A percentile compares a stretch with the other conserved stretches of the same genome.
Conservation (phyloP, 306 rosid genomes). For the Sophora flavescens region DNA sequence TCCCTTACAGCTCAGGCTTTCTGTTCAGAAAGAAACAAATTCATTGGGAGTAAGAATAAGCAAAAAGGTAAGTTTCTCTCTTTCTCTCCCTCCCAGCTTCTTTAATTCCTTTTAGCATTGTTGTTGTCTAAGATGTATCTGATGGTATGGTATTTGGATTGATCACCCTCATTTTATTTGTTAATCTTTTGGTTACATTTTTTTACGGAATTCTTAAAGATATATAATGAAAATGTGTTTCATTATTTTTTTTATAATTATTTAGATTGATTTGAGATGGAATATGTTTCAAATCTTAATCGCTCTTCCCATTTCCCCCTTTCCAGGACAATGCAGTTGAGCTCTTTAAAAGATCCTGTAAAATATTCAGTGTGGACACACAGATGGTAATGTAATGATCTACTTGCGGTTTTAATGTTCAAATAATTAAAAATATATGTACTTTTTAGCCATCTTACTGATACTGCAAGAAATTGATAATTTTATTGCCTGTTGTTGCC, state of each 20-base stretch:
- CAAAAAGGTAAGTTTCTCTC: constrained; percentile 74
- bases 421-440: neutral
- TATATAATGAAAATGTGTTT: constrained; percentile 1
- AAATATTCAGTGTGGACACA: constrained; percentile 84
- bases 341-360: constrained; percentile 89
- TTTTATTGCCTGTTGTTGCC: constrained; percentile 48
- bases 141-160: constrained; percentile 33
- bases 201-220: constrained; percentile 34
- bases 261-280: constrained; percentile 17
- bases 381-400: constrained; percentile 73
- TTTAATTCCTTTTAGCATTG: constrained; percentile 24
- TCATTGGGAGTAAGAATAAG: constrained; percentile 87
- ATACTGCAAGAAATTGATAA: constrained; percentile 47
- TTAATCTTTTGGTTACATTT: constrained; percentile 24
- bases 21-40: constrained; percentile 73
- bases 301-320: constrained; percentile 37
- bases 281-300: constrained; percentile 32
- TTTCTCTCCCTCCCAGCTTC: constrained; percentile 6
- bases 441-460: neutral
- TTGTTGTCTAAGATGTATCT: constrained; percentile 35
- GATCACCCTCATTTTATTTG: constrained; percentile 27
- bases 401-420: constrained; percentile 23
- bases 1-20: constrained; percentile 93
- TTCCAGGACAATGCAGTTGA: constrained; percentile 84
- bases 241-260: constrained; percentile 27